Percentiles rank a stretch among this genome's conserved stretches.
These are phyloP conservation scores for Santalum album DNA, from an alignment of 164 flowering plant species.

Conservation along the genomic window DNA sequence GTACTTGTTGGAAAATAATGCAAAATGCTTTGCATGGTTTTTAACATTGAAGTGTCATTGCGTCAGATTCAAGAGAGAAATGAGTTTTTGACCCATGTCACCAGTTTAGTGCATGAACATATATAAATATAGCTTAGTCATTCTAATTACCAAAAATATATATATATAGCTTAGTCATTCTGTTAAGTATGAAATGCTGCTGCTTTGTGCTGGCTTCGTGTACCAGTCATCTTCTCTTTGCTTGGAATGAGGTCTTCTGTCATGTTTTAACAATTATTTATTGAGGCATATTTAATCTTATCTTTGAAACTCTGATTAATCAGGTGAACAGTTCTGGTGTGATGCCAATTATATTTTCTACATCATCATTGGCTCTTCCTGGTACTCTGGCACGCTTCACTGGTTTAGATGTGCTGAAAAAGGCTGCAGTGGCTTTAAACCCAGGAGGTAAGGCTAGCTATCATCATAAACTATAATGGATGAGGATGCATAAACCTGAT, in stretches of 20 bases:
- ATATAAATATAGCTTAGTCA: not conserved
- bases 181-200: not conserved
- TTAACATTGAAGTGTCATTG: not conserved
- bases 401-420: conserved; percentile 65
- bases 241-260: not conserved
- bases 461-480: conserved; percentile 1
- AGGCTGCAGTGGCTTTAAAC: conserved; percentile 78
- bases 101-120: no score
- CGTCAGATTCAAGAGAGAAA: not conserved
- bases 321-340: conserved; percentile 99
- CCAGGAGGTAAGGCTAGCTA: conserved; percentile 76
- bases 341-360: conserved; percentile 98
- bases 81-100: no score
- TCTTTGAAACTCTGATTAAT: conserved; percentile 5
- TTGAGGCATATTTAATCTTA: not conserved
- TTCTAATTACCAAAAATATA: no score
- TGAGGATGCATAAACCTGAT: no score
- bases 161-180: not conserved
- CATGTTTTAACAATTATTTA: not conserved
- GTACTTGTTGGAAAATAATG: no score
- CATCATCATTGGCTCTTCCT: conserved; percentile 94
- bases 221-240: not conserved
- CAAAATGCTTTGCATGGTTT: not conserved
- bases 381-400: conserved; percentile 97
- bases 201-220: not conserved